Evolutionary conservation across 2,329 filamentous ascomycete genomes (phyloP).

Genomic region (Aureobasidium mangrovei): DNA sequence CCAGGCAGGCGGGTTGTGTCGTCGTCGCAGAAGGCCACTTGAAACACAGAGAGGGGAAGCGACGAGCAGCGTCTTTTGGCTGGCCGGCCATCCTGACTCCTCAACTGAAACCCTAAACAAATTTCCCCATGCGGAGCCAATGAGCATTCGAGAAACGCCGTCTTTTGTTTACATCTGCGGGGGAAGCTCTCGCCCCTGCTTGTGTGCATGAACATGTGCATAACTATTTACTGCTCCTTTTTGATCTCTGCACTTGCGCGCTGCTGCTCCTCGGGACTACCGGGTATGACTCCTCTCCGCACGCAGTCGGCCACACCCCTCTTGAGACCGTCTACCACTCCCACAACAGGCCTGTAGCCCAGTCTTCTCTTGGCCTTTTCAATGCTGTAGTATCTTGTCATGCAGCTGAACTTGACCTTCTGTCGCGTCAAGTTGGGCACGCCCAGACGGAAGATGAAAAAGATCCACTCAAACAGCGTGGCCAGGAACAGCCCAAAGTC

Average conservation of each 20-base stretch:
- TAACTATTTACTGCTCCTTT: conserved; percentile 13
- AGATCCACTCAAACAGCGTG: conserved; percentile 36
- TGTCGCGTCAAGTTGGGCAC: conserved; percentile 39
- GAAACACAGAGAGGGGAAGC: conserved; percentile 6
- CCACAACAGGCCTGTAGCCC: conserved; percentile 60
- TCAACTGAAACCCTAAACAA: too few species aligned
- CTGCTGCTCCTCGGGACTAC: conserved; percentile 25
- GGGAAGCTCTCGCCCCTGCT: too few species aligned
- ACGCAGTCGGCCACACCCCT: conserved; percentile 37
- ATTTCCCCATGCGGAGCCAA: too few species aligned
- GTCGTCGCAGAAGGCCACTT: background rate
- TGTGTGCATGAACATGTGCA: background rate
- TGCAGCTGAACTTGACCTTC: conserved; percentile 56
- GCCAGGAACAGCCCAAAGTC: conserved; percentile 36
- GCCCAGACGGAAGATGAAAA: conserved; percentile 34
- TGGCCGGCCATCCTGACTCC: too few species aligned
- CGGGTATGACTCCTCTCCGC: conserved; percentile 26
- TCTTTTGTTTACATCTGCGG: too few species aligned
- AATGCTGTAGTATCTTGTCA: conserved; percentile 72
- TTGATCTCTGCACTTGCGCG: conserved; percentile 16
- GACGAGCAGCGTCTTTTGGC: background rate
- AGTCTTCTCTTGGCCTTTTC: conserved; percentile 62
- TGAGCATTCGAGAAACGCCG: too few species aligned
- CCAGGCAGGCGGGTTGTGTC: background rate
- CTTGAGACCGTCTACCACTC: conserved; percentile 53